Conservation (phyloP, 345 rosid genomes). For the Orychophragmus violaceus region DNA sequence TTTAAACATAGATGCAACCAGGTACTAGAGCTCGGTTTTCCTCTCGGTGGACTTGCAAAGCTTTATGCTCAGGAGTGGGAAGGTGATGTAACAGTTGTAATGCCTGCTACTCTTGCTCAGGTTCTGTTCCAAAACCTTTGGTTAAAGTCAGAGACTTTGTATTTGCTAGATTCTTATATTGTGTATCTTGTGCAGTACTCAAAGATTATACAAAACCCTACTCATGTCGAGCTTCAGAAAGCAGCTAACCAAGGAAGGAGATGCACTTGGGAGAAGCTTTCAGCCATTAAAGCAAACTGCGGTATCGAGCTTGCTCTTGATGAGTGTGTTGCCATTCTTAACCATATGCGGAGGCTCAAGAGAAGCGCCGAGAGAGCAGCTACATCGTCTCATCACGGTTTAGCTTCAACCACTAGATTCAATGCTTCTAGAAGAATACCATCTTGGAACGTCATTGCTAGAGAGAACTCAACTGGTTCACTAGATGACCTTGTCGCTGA, state of each 20-base stretch:
- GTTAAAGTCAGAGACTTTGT: not conserved
- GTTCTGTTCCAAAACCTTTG: conserved; percentile 34
- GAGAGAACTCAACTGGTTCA: conserved; percentile 95
- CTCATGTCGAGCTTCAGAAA: conserved; percentile 67
- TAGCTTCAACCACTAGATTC: conserved; percentile 46
- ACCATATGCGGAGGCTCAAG: conserved; percentile 93
- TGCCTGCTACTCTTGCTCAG: conserved; percentile 98
- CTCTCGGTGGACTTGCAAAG: conserved; percentile 83
- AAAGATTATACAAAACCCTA: conserved; percentile 84
- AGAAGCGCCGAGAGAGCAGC: conserved; percentile 95
- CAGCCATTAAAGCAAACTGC: conserved; percentile 93
- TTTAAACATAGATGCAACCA: conserved; percentile 94
- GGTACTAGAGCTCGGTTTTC: conserved; percentile 86
- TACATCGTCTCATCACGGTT: conserved; percentile 69
- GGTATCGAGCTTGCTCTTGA: conserved; percentile 97
- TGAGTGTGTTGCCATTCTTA: conserved; percentile 87
- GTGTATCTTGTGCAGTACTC: conserved; percentile 42
- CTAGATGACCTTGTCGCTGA: conserved; percentile 64
- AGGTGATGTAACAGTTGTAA: conserved; percentile 95
- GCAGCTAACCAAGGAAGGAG: conserved; percentile 94
- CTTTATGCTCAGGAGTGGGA: conserved; percentile 99
- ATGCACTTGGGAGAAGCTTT: conserved; percentile 99
- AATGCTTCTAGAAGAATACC: conserved; percentile 89
- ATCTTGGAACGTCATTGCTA: conserved; percentile 90
- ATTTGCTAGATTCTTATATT: conserved; percentile 15